phyloP scores from a whole-genome alignment of 2,329 filamentous ascomycete species.

The Paraphoma sp. region DNA sequence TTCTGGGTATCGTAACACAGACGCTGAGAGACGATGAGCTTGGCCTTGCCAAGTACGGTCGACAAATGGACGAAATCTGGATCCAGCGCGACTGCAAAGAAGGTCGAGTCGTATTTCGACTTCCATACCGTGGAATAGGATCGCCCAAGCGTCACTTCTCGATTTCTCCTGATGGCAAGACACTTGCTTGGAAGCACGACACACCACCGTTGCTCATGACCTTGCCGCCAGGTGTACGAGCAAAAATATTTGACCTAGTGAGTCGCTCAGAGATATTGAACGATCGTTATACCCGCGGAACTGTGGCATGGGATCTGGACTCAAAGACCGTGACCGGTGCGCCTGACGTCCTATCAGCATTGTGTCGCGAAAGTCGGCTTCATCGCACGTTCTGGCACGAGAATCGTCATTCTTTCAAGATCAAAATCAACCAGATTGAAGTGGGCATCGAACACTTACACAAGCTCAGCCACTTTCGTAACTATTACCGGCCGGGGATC shows the following conservation, averaged over 20 bases:
- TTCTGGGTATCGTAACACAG: not conserved
- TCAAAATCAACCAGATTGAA: not conserved
- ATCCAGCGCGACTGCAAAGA: not conserved
- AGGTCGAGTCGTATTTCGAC: not conserved
- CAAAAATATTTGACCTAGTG: no score
- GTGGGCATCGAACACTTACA: not conserved
- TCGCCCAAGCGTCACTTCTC: not conserved
- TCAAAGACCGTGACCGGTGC: not conserved
- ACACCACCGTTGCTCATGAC: no score
- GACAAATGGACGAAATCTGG: not conserved
- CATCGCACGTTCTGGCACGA: not conserved
- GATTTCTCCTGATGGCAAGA: not conserved
- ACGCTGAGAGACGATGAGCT: not conserved
- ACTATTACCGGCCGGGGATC: not conserved
- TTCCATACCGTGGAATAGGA: not conserved
- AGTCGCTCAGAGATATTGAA: no score
- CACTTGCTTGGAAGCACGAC: not conserved
- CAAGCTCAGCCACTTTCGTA: not conserved
- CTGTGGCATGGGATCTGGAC: not conserved
- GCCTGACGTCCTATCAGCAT: not conserved
- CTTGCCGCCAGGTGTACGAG: no score
- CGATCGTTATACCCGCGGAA: not conserved
- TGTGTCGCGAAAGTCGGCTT: not conserved
- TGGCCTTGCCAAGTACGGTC: not conserved
- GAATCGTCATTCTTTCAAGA: not conserved